Base-by-base conservation (phyloP, 2,329 filamentous ascomycete species). In the Emergomyces orientalis region DNA sequence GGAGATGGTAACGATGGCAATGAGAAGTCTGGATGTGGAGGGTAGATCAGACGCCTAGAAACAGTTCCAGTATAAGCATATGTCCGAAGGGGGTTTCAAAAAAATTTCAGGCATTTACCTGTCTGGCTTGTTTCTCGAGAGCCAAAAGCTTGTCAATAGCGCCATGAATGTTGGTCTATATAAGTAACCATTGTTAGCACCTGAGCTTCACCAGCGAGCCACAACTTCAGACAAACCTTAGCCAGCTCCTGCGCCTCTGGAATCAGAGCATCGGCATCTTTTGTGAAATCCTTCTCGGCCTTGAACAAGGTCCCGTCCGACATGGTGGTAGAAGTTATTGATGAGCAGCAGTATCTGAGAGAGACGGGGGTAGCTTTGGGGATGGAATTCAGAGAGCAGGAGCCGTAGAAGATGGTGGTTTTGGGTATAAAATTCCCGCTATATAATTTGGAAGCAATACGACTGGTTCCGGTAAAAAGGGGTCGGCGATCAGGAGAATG, bases 281-380 rank as follows among this genome's bases (percentile, higher is more conserved):
- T 96, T 74, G 90, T 88, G 85, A 90, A 97, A 86, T 99, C 94
- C 88, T 96, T 97, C 83, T 99, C 94, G 73, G 93, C 90, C 85
- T 95, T 96, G 77, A 94, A 76, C 70, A 86, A 79, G 73, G 84
- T 79, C 78, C 86, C 86, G 79, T 91, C 89, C 72, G 91, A 89
- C 91, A 96, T 96, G 75, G 69, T 83, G 77, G 71, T 71, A 71
- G 70, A 13, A 14, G 52, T 27, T 22, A 32, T 34, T 19, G 11
- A 59, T 27, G 19, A 45, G 41, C n/a, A n/a, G 57, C 14, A 37
- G 6, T 37, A 8, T 32, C 22, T 11, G 22, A 45, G n/a, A 17
- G 54, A 39, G 34, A 37, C 32, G 1, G 34, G 34, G 34, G 7
- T n/a, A 37, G 54, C 32, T 57, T 41, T 43, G 3, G 37, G 14